These are phyloP conservation scores for Pogostemon cablin DNA, from an alignment of 257 asterid genomes.

Conservation along the genomic window DNA sequence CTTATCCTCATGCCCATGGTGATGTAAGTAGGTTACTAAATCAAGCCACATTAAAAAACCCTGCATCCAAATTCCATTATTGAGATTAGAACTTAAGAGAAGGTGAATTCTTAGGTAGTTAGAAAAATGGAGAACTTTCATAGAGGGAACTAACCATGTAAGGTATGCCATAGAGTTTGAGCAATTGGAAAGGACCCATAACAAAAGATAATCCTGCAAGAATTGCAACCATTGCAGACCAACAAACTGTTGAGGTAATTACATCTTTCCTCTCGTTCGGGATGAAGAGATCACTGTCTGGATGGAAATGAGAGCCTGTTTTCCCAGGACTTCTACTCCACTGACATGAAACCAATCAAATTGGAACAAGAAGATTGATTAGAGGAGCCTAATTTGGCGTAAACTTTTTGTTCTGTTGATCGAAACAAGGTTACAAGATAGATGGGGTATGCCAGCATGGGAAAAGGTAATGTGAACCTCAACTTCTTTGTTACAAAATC, in stretches of 20 bases:
- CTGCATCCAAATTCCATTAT: slow-evolving; percentile 42
- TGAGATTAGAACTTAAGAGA: too few relatives aligned
- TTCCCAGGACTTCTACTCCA: slow-evolving; percentile 97
- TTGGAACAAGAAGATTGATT: slow-evolving; percentile 6
- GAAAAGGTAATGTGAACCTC: slow-evolving; percentile 91
- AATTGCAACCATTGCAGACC: slow-evolving; percentile 84
- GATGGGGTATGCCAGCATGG: slow-evolving; percentile 87
- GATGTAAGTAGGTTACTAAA: slow-evolving; percentile 59
- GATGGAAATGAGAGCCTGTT: slow-evolving; percentile 83
- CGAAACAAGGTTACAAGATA: slow-evolving; percentile 59
- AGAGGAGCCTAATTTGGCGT: neutral
- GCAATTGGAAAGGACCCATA: slow-evolving; percentile 75
- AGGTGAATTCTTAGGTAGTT: neutral
- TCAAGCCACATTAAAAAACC: slow-evolving; percentile 62
- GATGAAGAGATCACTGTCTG: slow-evolving; percentile 79
- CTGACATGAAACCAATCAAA: slow-evolving; percentile 43
- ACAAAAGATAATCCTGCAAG: slow-evolving; percentile 74
- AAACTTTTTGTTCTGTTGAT: neutral
- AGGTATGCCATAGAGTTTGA: slow-evolving; percentile 87
- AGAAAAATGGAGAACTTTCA: neutral
- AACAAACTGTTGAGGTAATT: slow-evolving; percentile 80
- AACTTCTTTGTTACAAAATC: slow-evolving; percentile 59
- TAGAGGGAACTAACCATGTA: slow-evolving; percentile 60
- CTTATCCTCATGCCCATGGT: slow-evolving; percentile 60
- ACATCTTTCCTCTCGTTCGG: slow-evolving; percentile 82